A percentile compares a stretch with the other conserved stretches of the same genome.
Conservation (phyloP, 257 asterid genomes). For the Forsythia suspensa region DNA sequence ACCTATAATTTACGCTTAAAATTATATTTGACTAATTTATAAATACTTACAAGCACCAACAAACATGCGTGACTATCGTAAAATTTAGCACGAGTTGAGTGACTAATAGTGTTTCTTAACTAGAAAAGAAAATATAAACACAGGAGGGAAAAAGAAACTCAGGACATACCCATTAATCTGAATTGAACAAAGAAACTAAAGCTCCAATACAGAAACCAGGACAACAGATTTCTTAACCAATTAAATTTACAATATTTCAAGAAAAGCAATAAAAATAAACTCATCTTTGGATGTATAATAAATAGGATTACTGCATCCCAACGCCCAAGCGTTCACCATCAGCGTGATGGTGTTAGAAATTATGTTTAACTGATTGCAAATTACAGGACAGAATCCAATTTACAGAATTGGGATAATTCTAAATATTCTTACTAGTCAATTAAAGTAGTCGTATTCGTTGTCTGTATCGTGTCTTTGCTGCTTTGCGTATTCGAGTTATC, state of each 20-base stretch:
- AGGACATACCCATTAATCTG: neutral
- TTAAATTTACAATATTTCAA: neutral
- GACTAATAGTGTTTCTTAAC: neutral
- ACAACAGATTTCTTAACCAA: neutral
- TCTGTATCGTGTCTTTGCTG: conserved; percentile 61
- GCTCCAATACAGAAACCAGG: neutral
- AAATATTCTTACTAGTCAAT: conserved; percentile 48
- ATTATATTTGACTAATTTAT: no score
- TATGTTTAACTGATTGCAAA: conserved; percentile 5
- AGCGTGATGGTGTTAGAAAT: neutral
- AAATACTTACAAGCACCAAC: no score
- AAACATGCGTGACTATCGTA: no score
- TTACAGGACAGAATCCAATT: conserved; percentile 22
- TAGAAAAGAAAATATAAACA: neutral
- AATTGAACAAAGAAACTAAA: neutral
- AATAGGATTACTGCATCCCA: neutral
- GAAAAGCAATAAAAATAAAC: neutral
- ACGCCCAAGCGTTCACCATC: no score
- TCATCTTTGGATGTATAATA: neutral
- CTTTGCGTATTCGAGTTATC: conserved; percentile 45
- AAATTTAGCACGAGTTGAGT: neutral
- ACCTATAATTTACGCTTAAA: no score
- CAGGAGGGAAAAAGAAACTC: neutral
- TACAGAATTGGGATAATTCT: conserved; percentile 35
- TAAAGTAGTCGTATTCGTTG: conserved; percentile 60